Percentiles rank a stretch among this genome's conserved stretches.
Conservation (phyloP, 805 yeast genomes). For the Lachancea sp. region DNA sequence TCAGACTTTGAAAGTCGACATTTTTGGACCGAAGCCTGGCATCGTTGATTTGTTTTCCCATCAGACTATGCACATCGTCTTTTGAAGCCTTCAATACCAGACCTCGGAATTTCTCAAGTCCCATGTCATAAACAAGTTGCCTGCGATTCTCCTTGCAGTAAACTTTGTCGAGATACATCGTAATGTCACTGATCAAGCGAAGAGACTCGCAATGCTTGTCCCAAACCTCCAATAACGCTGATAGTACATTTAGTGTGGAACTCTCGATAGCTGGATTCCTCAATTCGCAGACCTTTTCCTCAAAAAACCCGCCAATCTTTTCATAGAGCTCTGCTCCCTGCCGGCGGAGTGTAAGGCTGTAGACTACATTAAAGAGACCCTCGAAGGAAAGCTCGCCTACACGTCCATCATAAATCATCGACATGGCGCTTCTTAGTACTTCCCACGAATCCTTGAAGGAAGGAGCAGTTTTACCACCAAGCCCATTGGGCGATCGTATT, state of each 20-base stretch:
- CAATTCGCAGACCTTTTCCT: constrained; percentile 38
- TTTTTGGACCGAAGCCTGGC: constrained; percentile 50
- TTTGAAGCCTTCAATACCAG: constrained; percentile 46
- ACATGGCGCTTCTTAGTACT: constrained; percentile 57
- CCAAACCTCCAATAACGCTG: constrained; percentile 44
- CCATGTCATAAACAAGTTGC: constrained; percentile 65
- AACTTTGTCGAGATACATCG: constrained; percentile 82
- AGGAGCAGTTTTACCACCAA: background rate
- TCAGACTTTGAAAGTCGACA: constrained; percentile 52
- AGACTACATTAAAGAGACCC: constrained; percentile 72
- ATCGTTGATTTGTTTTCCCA: constrained; percentile 29
- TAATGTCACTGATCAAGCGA: constrained; percentile 74
- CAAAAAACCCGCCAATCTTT: constrained; percentile 46
- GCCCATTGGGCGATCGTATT: constrained; percentile 3
- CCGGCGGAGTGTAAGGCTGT: constrained; percentile 65
- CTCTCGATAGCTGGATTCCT: constrained; percentile 9
- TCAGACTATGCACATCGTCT: constrained; percentile 44
- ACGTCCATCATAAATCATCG: constrained; percentile 62
- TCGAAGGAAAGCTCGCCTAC: constrained; percentile 76
- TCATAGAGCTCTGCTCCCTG: constrained; percentile 61
- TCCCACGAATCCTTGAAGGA: constrained; percentile 63
- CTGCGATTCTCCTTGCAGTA: constrained; percentile 65
- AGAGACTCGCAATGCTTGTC: constrained; percentile 63
- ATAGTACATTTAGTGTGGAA: constrained; percentile 33
- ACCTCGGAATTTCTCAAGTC: constrained; percentile 60